Base-by-base conservation (phyloP, 1,284 basidiomycete genomes). In the Apiotrichum gamsii region DNA sequence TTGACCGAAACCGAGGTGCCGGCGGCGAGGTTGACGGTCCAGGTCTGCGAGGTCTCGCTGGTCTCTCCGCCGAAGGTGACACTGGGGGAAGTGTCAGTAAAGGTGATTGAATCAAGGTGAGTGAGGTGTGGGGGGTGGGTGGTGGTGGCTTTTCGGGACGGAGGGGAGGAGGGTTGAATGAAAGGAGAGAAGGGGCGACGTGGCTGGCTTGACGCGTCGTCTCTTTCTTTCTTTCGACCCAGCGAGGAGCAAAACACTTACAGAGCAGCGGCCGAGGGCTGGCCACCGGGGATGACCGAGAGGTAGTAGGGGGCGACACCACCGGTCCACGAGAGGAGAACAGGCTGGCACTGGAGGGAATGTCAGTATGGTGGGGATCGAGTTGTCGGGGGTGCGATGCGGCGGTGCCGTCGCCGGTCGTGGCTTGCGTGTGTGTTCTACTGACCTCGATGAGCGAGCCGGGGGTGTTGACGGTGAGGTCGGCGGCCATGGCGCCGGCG, bases 251-350 rank as follows among this genome's bases (percentile, higher is more conserved):
- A 32, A 10, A 4, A 15, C 11, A 43, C 57, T 73, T 77, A 61
- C 65, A 86, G 80, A 25, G 84, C 71, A 47, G 76, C 32, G 4
- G 78, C 82, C 11, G 69, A 48, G 39, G 4, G 78, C 59, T 60
- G 86, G 79, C 43, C 79, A 80, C 85, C 84, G 45, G 85, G 85
- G 48, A 86, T 69, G 56, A 85, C 64, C 25, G 80, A 75, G 45
- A 87, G 54, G 71, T 75, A 89, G 74, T 80, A 89, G 0, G 86
- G 86, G 20, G 58, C 54, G 52, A 50, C 43, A 42, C 84, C 84
- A 32, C 75, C 80, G 30, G 55, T 44, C 83, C 83, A 89, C 10
- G 66, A 67, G 52, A 87, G 52, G 42, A 59, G 57, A 37, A 54
- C 57, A 23, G 72, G 69, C 60, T 68, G 65, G 54, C 69, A 72